Base-by-base conservation (phyloP, 495 filamentous ascomycete species). In the Penicillium egyptiacum region DNA sequence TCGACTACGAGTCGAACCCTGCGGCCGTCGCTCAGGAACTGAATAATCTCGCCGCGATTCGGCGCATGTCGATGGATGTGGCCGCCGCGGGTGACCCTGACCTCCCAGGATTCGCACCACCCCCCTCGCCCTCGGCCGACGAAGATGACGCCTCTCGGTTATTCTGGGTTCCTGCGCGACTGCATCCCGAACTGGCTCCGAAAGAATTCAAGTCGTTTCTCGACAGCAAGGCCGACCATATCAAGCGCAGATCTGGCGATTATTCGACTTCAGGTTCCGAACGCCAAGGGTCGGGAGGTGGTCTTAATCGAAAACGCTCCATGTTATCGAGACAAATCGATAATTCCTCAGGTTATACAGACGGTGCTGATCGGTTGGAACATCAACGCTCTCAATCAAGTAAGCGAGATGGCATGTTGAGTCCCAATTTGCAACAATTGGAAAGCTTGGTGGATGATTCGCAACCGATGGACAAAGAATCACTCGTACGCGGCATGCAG, bases 1-100 rank as follows among this genome's bases (percentile, higher is more conserved):
- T 97, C 59, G 92, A 96, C 76, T 92, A 92, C 68, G 88, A 91
- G 71, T 91, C 89, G 14, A 86, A 93, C 63, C 88, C 95, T 12
- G 90, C 88, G 47, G 93, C 92, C 56, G 91, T 99, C 17, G 91
- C 90, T 30, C 91, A 98, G 68, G 94, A 99, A 75, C 75, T 98
- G 44, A 96, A 87, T 72, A 99, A 98, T 67, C 74, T 99, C 50
- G 92, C 96, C 65, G 94, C 95, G 12, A 83, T 99, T 56, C 86
- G 94, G 58, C 87, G 94, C 55, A 93, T 99, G 90, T 98, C 94
- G 16, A 98, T 99, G 95, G 92, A 97, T 72, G 94, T 96, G 14
- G 88, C 89, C 52, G 89, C 87, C 40, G 84, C 88, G n/a, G 86
- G 83, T 53, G 94, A 99, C 69, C 94, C 94, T 5, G 94, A 99